These are phyloP conservation scores for Aspergillus taichungensis DNA, from an alignment of 495 filamentous ascomycete species.

Conservation along the genomic window DNA sequence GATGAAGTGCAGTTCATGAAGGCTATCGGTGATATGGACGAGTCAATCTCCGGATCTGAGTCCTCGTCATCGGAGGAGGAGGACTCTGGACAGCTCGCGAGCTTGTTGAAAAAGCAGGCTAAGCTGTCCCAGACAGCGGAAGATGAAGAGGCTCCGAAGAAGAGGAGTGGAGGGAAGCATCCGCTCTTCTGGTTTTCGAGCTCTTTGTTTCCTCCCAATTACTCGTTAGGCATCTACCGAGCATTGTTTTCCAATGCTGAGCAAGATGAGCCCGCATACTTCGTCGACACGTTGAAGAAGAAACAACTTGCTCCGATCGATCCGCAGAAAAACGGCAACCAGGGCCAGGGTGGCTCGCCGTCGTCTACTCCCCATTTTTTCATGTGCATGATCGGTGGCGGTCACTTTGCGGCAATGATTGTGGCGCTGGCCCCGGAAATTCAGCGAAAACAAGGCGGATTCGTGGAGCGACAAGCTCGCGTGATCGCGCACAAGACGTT, in stretches of 20 bases:
- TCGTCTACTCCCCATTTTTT: conserved; percentile 75
- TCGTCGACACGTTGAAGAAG: conserved; percentile 56
- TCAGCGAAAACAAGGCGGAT: conserved; percentile 58
- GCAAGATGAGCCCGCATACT: conserved; percentile 48
- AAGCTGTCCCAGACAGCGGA: conserved; percentile 49
- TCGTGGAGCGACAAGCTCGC: conserved; percentile 68
- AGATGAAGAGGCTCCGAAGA: conserved; percentile 41
- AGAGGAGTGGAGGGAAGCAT: conserved; percentile 52
- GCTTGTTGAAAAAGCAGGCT: conserved; percentile 75
- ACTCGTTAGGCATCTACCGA: conserved; percentile 75
- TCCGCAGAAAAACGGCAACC: conserved; percentile 31
- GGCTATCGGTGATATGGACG: conserved; percentile 72
- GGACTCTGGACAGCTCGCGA: conserved; percentile 49
- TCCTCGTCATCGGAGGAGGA: conserved; percentile 48
- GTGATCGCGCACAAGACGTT: conserved; percentile 96
- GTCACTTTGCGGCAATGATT: conserved; percentile 95
- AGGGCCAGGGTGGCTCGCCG: conserved; percentile 40
- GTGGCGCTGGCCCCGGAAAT: conserved; percentile 76
- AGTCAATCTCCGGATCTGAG: conserved; percentile 83
- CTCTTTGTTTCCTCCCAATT: conserved; percentile 62
- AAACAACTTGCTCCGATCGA: conserved; percentile 66
- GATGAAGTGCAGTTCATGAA: conserved; percentile 75
- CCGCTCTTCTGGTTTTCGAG: conserved; percentile 84
- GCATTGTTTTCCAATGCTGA: conserved; percentile 70
- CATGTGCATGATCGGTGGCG: conserved; percentile 96